A percentile compares a stretch with the other conserved stretches of the same genome.
Evolutionary conservation across 176 grass and related monocot genomes (phyloP).

Genomic region (Chloris gayana): DNA sequence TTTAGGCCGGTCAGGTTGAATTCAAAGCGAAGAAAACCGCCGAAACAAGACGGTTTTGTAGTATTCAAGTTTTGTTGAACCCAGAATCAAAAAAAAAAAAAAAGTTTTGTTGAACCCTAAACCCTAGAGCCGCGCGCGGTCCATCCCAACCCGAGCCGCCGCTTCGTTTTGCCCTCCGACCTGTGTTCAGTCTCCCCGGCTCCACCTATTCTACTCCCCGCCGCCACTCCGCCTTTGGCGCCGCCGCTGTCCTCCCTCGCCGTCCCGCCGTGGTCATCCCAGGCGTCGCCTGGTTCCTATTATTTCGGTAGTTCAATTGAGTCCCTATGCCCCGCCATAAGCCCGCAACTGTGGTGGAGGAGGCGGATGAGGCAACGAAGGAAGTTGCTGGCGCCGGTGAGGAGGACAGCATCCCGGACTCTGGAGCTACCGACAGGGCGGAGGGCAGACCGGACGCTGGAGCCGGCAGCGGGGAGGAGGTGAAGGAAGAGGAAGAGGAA

Average conservation of each 20-base stretch:
- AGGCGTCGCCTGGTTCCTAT: not conserved
- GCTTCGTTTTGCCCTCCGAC: too few relatives aligned
- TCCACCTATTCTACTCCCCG: not conserved
- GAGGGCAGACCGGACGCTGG: not conserved
- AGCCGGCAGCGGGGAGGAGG: not conserved
- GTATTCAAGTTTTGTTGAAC: too few relatives aligned
- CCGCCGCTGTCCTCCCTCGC: not conserved
- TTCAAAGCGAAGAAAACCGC: too few relatives aligned
- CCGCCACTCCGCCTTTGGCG: not conserved
- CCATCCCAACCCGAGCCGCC: too few relatives aligned
- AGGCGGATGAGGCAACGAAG: constrained; percentile 7
- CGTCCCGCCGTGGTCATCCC: not conserved
- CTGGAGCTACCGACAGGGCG: not conserved
- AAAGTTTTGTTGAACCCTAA: too few relatives aligned
- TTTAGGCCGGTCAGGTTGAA: too few relatives aligned
- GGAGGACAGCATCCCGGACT: not conserved
- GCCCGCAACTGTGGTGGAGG: constrained; percentile 8
- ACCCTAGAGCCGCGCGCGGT: too few relatives aligned
- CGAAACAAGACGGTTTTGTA: too few relatives aligned
- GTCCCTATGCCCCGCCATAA: not conserved
- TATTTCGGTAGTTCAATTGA: not conserved
- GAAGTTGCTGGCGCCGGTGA: not conserved
- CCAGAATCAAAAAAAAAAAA: too few relatives aligned
- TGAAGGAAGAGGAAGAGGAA: not conserved
- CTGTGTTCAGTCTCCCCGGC: not conserved